These are phyloP conservation scores for Hypoxylon cercidicola DNA, from an alignment of 495 filamentous ascomycete genomes.

Conservation along the genomic window DNA sequence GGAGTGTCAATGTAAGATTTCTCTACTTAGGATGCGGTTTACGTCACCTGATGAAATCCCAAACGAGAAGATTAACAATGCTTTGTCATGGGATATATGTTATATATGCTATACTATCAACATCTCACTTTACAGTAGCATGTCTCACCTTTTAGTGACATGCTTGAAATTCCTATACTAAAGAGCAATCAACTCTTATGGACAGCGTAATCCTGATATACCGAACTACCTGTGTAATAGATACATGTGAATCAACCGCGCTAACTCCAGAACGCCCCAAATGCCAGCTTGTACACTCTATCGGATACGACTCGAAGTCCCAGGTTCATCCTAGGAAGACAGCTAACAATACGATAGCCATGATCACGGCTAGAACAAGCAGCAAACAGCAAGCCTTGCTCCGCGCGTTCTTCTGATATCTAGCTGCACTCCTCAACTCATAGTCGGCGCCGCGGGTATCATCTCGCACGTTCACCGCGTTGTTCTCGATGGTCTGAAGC, in stretches of 20 bases:
- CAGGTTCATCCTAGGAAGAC: slow-evolving; percentile 70
- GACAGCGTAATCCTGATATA: slow-evolving; percentile 16
- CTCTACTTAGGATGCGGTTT: too few species aligned
- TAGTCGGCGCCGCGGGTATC: slow-evolving; percentile 85
- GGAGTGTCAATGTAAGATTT: too few species aligned
- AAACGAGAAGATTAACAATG: too few species aligned
- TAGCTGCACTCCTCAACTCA: slow-evolving; percentile 82
- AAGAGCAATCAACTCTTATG: slow-evolving; percentile 8
- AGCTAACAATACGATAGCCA: slow-evolving; percentile 88
- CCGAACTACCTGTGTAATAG: slow-evolving; percentile 3
- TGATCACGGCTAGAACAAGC: slow-evolving; percentile 87
- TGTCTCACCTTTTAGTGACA: too few species aligned
- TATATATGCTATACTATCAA: too few species aligned
- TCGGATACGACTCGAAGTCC: background rate
- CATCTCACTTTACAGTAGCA: too few species aligned
- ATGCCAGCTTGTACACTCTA: slow-evolving; percentile 30
- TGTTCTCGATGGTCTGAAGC: slow-evolving; percentile 87
- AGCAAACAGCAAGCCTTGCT: slow-evolving; percentile 93
- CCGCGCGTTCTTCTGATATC: slow-evolving; percentile 92
- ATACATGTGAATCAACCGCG: slow-evolving; percentile 9
- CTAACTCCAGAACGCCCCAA: slow-evolving; percentile 36
- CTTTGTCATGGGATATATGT: too few species aligned
- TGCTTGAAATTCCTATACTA: slow-evolving; percentile 6
- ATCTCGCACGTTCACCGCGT: slow-evolving; percentile 81
- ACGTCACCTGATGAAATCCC: too few species aligned